Base-by-base conservation (phyloP, 495 filamentous ascomycete species). In the Hyaloscypha bicolor region DNA sequence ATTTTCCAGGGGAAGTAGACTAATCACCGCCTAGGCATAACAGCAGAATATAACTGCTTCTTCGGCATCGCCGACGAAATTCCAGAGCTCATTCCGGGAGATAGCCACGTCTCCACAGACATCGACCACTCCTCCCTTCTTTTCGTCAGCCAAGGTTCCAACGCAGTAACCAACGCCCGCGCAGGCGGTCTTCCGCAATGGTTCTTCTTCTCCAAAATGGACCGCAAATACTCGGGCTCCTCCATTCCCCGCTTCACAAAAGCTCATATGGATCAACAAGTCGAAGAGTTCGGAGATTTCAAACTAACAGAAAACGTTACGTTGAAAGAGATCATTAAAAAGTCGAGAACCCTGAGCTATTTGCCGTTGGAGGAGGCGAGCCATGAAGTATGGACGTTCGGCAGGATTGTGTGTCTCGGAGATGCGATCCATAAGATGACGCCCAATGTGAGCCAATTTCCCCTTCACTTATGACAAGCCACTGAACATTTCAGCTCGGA, bases 351-450 rank as follows among this genome's bases (percentile, higher is more conserved):
- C 1, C 45, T 73, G 0, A 35, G 45, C 1, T 58, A 80, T 58
- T 70, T 78, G 0, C 65, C 76, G 19, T 55, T 83, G 0, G 76
- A 81, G 61, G 80, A 84, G 63, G 79, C 76, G 9, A 60, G 79
- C 16, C 66, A 79, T 55, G 64, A 77, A 21, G 63, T 71, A 45
- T 81, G 78, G 76, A 67, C 64, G 52, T 76, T 76, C 57, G 71
- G 69, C 14, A 73, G 79, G 21, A 73, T 79, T 2, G 75, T 79
- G 1, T 76, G 80, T 55, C 66, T 77, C 0, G 81, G 82, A 19
- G 82, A 82, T 65, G 73, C 79, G 0, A 77, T 76, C 22, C 81
- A 83, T 64, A 84, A 84, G 67, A 75, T 80, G 55, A 80, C 78
- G 0, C 74, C 75, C 2, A 75, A 78, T 64, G 31, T 59, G 62